These are phyloP conservation scores for Pseudogymnoascus sp. DNA, from an alignment of 2,329 filamentous ascomycete species.

Conservation along the genomic window DNA sequence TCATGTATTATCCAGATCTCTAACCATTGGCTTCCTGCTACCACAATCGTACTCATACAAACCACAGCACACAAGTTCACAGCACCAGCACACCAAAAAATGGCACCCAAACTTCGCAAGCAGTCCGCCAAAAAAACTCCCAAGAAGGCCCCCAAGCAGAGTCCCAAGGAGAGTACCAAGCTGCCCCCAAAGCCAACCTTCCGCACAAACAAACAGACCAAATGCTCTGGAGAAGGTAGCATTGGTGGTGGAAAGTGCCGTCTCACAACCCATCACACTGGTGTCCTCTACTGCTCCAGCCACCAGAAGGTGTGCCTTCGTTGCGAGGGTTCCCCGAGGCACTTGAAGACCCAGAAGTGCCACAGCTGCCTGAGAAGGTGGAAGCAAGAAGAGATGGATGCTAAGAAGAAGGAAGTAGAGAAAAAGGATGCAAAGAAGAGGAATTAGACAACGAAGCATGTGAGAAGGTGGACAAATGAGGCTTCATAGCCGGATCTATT, in stretches of 20 bases:
- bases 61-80: neutral
- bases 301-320: neutral
- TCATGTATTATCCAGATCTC: neutral
- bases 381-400: neutral
- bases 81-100: neutral
- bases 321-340: neutral
- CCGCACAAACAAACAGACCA: neutral
- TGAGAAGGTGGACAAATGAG: neutral
- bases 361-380: neutral
- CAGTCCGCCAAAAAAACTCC: neutral
- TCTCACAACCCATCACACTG: neutral
- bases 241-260: neutral
- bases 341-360: neutral
- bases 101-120: neutral
- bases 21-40: neutral
- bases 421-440: neutral
- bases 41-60: neutral
- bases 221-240: neutral
- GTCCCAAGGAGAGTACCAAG: too few relatives aligned
- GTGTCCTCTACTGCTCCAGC: neutral
- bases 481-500: neutral
- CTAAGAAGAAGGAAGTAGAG: neutral
- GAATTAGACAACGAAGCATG: neutral
- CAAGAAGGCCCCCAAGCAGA: neutral
- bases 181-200: neutral